Evolutionary conservation across 352 stramenopile genomes (phyloP), one percentile per base, ranked within the genome.

Genomic region (Thalassiosira livingstoniorum): DNA sequence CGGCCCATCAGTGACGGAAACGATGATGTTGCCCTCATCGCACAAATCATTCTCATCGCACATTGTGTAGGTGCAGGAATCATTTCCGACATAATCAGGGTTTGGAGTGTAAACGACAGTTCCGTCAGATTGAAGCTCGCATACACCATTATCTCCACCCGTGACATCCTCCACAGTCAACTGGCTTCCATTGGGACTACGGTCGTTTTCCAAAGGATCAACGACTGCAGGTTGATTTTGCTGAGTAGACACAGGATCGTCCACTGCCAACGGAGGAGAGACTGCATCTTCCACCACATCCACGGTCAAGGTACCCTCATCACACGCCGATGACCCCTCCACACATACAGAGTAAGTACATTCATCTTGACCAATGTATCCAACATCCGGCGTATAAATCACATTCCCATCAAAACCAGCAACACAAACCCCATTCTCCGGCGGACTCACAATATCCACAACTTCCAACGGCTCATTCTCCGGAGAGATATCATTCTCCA

Each of bases 341-440:
- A 77, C 53, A 27, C 75, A 82, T 25, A 73, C 58, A 15, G 53
- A 73, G 47, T 82, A 82, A 10, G 57, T 55, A 61, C 75, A 82
- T 57, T n/a, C 32, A 60, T 82, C 75, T 32, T n/a, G 73, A 0
- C 75, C 75, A 13, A 42, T 23, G 55, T 57, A 73, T 11, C 66
- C 75, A 25, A 29, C 3, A 61, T n/a, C 69, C 32, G 75, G 75
- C 5, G 75, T 82, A 35, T 82, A 82, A 37, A 77, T 42, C 5
- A 82, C 64, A n/a, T 82, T n/a, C 21, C 77, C 73, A 35, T 82
- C 62, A 0, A 68, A 39, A 11, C 61, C 68, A 0, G 73, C 25
- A 13, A 54, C 58, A 23, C 75, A 82, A 0, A 54, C 54, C 1
- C 75, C 75, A 63, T 66, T 74, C 2, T 27, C 32, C 10, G 75